Percentiles rank a stretch among this genome's conserved stretches.
Conservation (phyloP, 371 early-diverging fungal genomes). For the Saksenaea vasiformis region DNA sequence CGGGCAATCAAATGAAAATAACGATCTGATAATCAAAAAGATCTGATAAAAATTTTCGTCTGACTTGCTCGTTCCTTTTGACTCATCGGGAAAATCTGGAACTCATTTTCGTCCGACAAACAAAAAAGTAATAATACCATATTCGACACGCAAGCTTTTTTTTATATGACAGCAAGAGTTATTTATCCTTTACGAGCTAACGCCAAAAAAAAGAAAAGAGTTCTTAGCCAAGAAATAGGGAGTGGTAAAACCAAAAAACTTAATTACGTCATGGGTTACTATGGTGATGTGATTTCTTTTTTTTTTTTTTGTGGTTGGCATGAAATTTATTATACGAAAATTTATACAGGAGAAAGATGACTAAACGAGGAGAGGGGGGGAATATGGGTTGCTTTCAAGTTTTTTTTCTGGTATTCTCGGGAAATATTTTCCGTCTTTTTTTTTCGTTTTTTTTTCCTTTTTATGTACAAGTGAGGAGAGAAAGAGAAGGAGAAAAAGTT, state of each 20-base stretch:
- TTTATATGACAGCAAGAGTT: background rate
- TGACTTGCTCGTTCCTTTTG: background rate
- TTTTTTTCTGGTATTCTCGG: background rate
- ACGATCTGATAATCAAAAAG: background rate
- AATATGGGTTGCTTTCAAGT: background rate
- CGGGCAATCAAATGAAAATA: background rate
- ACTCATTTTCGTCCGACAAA: background rate
- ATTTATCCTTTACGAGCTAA: background rate
- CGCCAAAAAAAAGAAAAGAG: background rate
- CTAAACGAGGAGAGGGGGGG: background rate
- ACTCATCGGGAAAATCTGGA: conserved; percentile 2
- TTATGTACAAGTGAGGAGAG: background rate
- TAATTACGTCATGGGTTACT: background rate
- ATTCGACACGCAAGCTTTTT: background rate
- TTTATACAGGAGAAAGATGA: background rate
- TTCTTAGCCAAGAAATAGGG: background rate
- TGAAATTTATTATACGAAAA: background rate
- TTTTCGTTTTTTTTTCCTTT: background rate
- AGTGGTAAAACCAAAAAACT: background rate
- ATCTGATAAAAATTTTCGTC: background rate
- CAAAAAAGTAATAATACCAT: background rate
- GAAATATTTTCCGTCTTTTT: background rate
- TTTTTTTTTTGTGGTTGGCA: background rate
- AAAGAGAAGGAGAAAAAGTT: background rate
- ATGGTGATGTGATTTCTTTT: background rate